Base-by-base conservation (phyloP, 331 rosid genomes). In the Acacia pycnantha region DNA sequence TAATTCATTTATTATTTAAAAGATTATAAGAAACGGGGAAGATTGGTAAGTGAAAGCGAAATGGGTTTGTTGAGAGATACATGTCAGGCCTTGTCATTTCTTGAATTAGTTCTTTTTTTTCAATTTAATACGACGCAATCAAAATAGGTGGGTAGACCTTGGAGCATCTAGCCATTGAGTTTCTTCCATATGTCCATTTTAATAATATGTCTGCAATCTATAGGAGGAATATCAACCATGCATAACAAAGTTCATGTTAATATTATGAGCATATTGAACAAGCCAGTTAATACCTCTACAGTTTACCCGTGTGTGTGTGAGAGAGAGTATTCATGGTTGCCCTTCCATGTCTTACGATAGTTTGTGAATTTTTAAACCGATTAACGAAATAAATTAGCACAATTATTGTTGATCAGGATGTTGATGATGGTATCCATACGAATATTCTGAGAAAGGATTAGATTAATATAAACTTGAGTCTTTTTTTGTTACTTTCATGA, bases 21-120 rank as follows among this genome's bases (percentile, higher is more conserved):
- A 56, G 4, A 24, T 59, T 9, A 59, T 24, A 24, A 70, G 24
- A 53, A 81, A 56, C 82, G 81, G 85, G 71, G 82, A 19, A 67
- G 3, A 22, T 10, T 68, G 43, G 41, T 73, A 4, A 21, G 61
- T 1, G 18, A 51, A 33, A 31, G 70, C 5, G 24, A 67, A 67
- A 72, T 43, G 31, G 12, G 70, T 56, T 26, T 54, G 77, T 3
- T 81, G 73, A 0, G 58, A 44, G 69, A 14, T 83, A 22, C 83
- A 86, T 51, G 79, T 58, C 87, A 8, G 24, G 78, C 47, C 85
- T 83, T 66, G 71, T 47, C 0, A 76, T 82, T 51, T 79, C 86
- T 51, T 66, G 82, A 16, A 75, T 82, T 8, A 76, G 41, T 37
- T 37, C 41, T 37, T 76, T 3, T n/a, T n/a, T 43, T 15, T 15